phyloP scores from a whole-genome alignment of 306 rosid genomes.

The Vigna unguiculata region DNA sequence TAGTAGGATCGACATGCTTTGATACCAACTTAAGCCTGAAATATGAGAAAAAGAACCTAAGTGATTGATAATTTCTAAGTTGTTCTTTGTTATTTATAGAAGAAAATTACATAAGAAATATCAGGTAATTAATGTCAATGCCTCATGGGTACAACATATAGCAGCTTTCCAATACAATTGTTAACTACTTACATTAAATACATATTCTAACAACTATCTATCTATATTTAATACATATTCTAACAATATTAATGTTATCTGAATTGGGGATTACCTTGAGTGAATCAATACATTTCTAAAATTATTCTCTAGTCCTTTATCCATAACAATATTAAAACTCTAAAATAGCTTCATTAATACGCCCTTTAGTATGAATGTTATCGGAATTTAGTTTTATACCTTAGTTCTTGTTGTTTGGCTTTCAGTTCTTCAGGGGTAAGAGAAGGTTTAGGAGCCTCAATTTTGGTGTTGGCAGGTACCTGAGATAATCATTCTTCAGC shows the following conservation, averaged over 20 bases:
- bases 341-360: slow-evolving; percentile 6
- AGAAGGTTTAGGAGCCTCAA: slow-evolving; percentile 82
- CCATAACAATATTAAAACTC: slow-evolving; percentile 25
- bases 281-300: slow-evolving; percentile 27
- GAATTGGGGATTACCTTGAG: not conserved
- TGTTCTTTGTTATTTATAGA: too few species aligned
- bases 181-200: too few species aligned
- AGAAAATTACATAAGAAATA: too few species aligned
- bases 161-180: too few species aligned
- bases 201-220: too few species aligned
- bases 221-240: too few species aligned
- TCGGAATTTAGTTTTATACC: slow-evolving; percentile 57
- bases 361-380: slow-evolving; percentile 3
- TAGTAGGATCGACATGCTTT: too few species aligned
- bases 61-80: too few species aligned
- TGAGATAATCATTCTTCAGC: slow-evolving; percentile 46
- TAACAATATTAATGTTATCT: slow-evolving; percentile 3
- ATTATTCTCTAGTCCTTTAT: slow-evolving; percentile 2
- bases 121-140: too few species aligned
- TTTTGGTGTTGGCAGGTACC: slow-evolving; percentile 76
- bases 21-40: too few species aligned
- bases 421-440: slow-evolving; percentile 88
- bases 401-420: slow-evolving; percentile 89
- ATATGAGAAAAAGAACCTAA: too few species aligned
- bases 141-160: too few species aligned